Conservation (phyloP, 1,284 basidiomycete species). For the Boletus austroedulis region DNA sequence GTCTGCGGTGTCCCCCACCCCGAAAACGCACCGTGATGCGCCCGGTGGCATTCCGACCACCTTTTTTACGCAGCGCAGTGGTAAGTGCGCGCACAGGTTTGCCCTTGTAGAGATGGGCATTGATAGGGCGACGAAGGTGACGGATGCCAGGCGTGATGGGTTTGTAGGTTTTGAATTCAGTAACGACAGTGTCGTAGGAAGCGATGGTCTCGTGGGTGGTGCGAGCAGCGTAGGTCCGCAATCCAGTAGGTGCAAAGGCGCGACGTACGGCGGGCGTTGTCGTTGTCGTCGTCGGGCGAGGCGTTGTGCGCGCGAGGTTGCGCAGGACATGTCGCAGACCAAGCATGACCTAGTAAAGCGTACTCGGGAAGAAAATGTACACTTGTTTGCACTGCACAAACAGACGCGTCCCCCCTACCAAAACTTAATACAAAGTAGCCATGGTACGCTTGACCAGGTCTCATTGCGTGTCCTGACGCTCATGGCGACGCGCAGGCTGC, state of each 20-base stretch:
- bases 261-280: neutral
- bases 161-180: conserved; percentile 86
- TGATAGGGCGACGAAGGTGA: conserved; percentile 80
- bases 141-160: conserved; percentile 85
- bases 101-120: conserved; percentile 81
- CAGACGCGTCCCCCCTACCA: conserved; percentile 31
- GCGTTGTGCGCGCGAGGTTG: conserved; percentile 6
- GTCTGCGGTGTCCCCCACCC: conserved; percentile 89
- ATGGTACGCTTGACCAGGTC: conserved; percentile 20
- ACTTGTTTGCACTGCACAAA: conserved; percentile 36
- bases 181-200: conserved; percentile 39
- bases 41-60: conserved; percentile 84
- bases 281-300: neutral
- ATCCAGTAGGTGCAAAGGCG: neutral
- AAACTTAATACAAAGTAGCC: neutral
- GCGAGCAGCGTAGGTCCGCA: conserved; percentile 39
- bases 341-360: conserved; percentile 13
- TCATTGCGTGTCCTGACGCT: conserved; percentile 7
- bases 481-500: conserved; percentile 45
- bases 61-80: conserved; percentile 76
- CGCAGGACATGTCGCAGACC: conserved; percentile 20
- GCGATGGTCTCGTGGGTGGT: conserved; percentile 25
- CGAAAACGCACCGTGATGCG: conserved; percentile 85
- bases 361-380: too few relatives aligned
- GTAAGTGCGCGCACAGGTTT: conserved; percentile 84